Base-by-base conservation (phyloP, 2,329 filamentous ascomycete genomes). In the Venturia pyrina region DNA sequence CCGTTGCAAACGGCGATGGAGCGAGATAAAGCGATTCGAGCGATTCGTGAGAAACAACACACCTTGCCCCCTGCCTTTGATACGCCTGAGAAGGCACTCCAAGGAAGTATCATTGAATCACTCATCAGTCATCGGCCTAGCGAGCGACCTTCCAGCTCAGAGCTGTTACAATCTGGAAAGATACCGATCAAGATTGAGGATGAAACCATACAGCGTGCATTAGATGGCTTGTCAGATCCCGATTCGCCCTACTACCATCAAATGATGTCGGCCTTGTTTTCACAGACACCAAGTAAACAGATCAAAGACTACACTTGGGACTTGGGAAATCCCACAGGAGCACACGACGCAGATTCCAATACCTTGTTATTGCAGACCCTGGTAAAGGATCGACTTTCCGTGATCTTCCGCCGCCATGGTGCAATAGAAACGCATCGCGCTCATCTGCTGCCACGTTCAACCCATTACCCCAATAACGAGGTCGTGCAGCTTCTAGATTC, bases 151-250 rank as follows among this genome's bases (percentile, higher is more conserved):
- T 91, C 89, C 24, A 93, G 90, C 67, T 81, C 84, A 0, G 92
- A 96, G 67, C 84, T 99, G 13, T 80, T 98, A 1, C 88, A 90
- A 68, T 93, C 90, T 71, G 91, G 91, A 24, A 92, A 92, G 72
- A 82, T 99, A 5, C 95, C 95, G 0, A 84, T 96, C 8, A 91
- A 95, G 73, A 91, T 96, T 77, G 93, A 97, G 75, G 93, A 93
- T 72, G 93, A 97, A 75, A 91, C 90, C 1, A 92, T 96, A 68
- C 86, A 90, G 67, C 87, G 91, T 68, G 90, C 91, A 3, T 83
- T 98, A 62, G 89, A 89, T 66, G 89, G 90, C 32, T 77, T 98
- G 32, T 88, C 89, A 0, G 90, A 96, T 72, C 87, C 90, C 0
- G 88, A 84, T 68, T 96, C 93, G 4, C 90, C 91, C 0, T 93